Conservation (phyloP, 768 basidiomycete genomes). For the Gymnopilus junonius region DNA sequence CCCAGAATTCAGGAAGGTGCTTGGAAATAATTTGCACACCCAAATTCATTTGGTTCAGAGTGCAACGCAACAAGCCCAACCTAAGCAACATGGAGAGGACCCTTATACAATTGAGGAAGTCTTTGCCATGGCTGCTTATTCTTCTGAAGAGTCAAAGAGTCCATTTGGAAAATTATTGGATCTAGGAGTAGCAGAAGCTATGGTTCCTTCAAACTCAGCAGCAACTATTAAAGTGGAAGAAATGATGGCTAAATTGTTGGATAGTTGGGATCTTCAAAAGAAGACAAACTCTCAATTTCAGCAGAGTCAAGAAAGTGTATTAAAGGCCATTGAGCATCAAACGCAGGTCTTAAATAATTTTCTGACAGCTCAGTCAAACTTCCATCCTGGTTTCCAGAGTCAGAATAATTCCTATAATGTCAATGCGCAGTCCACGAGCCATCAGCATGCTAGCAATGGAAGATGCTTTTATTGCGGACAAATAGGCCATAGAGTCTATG, state of each 20-base stretch:
- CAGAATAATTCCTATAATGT: neutral
- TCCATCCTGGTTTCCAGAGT: neutral
- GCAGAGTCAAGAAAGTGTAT: neutral
- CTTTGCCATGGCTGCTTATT: neutral
- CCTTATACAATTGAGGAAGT: neutral
- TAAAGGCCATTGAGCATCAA: neutral
- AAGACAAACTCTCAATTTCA: neutral
- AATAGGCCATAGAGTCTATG: neutral
- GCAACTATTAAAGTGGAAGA: neutral
- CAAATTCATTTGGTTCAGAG: too few relatives aligned
- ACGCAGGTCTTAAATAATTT: neutral
- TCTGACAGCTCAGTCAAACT: neutral
- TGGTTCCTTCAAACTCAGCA: neutral
- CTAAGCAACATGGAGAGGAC: neutral
- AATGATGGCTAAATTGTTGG: neutral
- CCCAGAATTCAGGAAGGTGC: neutral
- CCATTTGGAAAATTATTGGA: neutral
- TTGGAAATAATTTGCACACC: neutral
- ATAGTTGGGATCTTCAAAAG: neutral
- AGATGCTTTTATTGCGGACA: neutral
- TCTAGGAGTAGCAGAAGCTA: neutral
- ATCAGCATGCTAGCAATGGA: neutral
- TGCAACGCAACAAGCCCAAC: neutral
- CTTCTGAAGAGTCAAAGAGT: neutral
- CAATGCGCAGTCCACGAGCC: neutral